These are phyloP conservation scores for Saccharum officinarum DNA, from an alignment of 176 grass and related monocot species.

Conservation along the genomic window DNA sequence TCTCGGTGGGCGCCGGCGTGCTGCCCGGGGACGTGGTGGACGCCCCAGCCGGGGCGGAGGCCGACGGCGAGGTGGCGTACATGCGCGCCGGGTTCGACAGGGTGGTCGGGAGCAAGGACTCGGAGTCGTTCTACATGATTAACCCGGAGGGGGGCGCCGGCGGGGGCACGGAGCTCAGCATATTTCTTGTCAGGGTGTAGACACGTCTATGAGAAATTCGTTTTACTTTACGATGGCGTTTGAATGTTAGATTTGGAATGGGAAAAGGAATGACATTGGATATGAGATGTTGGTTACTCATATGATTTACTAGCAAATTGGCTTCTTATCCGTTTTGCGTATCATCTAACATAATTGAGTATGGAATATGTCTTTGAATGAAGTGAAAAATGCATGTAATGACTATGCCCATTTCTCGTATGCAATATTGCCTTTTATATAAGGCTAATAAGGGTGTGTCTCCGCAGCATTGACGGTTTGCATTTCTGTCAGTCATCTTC, in stretches of 20 bases:
- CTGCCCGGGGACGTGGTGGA: conserved; percentile 68
- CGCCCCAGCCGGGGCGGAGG: conserved; percentile 36
- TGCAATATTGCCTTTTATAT: not conserved
- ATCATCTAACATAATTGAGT: not conserved
- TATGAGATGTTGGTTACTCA: not conserved
- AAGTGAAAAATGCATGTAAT: not conserved
- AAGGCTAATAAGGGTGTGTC: too few relatives aligned
- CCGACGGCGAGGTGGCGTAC: conserved; percentile 71
- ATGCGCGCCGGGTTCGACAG: conserved; percentile 84
- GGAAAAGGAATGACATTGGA: not conserved
- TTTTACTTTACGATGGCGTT: not conserved
- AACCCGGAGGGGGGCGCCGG: conserved; percentile 59
- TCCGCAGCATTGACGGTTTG: too few relatives aligned
- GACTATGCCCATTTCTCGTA: not conserved
- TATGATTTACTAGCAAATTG: not conserved
- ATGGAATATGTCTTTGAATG: not conserved
- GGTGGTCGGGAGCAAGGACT: conserved; percentile 85
- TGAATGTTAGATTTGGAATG: not conserved
- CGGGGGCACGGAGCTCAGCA: conserved; percentile 75
- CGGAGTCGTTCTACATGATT: conserved; percentile 89
- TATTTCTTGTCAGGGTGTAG: conserved; percentile 90
- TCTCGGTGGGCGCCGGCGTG: conserved; percentile 87
- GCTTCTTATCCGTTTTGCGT: not conserved
- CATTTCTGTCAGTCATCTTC: too few relatives aligned
- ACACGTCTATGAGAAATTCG: not conserved